These are phyloP conservation scores for Leucosporidium creatinivorum DNA, from an alignment of 768 basidiomycete species.

Conservation along the genomic window DNA sequence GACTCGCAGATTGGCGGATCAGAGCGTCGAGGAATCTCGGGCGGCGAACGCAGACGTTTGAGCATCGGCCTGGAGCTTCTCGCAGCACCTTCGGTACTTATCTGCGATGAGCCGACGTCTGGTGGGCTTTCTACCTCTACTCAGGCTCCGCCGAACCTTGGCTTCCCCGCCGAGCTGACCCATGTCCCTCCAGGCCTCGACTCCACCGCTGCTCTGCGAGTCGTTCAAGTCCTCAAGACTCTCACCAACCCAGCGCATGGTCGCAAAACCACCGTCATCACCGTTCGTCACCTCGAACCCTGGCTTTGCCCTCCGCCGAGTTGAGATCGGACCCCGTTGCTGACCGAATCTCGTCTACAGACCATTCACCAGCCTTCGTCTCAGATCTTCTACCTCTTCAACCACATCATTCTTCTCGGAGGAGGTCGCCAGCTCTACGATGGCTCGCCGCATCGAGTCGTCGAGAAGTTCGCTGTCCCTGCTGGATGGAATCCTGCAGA, in stretches of 20 bases:
- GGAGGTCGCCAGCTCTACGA: slow-evolving; percentile 66
- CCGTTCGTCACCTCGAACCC: slow-evolving; percentile 53
- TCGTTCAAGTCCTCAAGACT: slow-evolving; percentile 66
- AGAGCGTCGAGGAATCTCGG: slow-evolving; percentile 73
- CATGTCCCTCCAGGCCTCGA: slow-evolving; percentile 49
- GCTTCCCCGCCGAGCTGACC: not conserved
- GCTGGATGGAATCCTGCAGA: slow-evolving; percentile 88
- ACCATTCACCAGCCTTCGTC: slow-evolving; percentile 30
- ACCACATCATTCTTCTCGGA: slow-evolving; percentile 68
- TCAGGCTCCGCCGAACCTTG: not conserved
- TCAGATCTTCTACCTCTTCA: slow-evolving; percentile 56
- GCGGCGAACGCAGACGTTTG: slow-evolving; percentile 83
- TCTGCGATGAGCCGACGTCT: slow-evolving; percentile 72
- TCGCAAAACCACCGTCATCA: slow-evolving; percentile 64
- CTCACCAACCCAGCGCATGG: slow-evolving; percentile 60
- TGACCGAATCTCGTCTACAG: not conserved
- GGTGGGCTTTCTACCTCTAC: slow-evolving; percentile 7
- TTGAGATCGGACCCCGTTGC: not conserved
- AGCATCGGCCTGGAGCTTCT: slow-evolving; percentile 86
- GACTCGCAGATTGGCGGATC: slow-evolving; percentile 67
- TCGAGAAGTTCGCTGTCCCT: slow-evolving; percentile 58
- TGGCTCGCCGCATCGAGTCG: slow-evolving; percentile 63
- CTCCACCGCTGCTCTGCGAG: slow-evolving; percentile 73
- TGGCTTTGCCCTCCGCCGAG: slow-evolving; percentile 53
- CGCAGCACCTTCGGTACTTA: slow-evolving; percentile 70